Evolutionary conservation across 1,284 basidiomycete genomes (phyloP).

Genomic region (Rhodotorula sp.): DNA sequence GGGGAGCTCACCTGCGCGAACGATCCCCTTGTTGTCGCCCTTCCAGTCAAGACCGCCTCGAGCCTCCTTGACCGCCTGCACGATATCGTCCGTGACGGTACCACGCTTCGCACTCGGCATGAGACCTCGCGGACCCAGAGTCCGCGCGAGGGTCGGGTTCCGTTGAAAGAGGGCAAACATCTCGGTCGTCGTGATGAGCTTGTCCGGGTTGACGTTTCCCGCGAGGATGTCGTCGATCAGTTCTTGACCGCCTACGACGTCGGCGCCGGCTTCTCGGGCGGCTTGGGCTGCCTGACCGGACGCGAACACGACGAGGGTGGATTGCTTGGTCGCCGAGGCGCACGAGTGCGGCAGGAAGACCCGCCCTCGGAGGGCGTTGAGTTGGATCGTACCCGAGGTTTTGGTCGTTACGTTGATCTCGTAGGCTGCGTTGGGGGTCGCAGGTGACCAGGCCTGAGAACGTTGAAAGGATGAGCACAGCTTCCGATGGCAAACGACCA

Average conservation of each 20-base stretch:
- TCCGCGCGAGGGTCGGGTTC: constrained; percentile 77
- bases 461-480: background rate
- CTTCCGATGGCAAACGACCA: background rate
- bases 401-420: constrained; percentile 76
- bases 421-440: constrained; percentile 58
- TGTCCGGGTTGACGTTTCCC: constrained; percentile 67
- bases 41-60: constrained; percentile 87
- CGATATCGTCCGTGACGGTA: constrained; percentile 85
- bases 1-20: constrained; percentile 57
- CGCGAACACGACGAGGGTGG: constrained; percentile 81
- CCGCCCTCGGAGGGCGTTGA: constrained; percentile 70
- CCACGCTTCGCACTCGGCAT: constrained; percentile 95
- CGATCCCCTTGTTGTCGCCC: constrained; percentile 81
- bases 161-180: constrained; percentile 67
- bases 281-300: constrained; percentile 67
- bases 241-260: constrained; percentile 80
- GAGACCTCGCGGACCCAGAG: constrained; percentile 86
- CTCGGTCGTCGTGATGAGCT: constrained; percentile 76
- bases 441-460: constrained; percentile 30
- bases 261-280: constrained; percentile 75
- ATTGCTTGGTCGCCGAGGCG: constrained; percentile 60
- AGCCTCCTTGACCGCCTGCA: constrained; percentile 72
- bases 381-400: constrained; percentile 65
- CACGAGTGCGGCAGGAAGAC: constrained; percentile 69
- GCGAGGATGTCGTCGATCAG: constrained; percentile 74